Conservation (phyloP, 1,284 basidiomycete species). For the Apiotrichum mycotoxinovorans region DNA sequence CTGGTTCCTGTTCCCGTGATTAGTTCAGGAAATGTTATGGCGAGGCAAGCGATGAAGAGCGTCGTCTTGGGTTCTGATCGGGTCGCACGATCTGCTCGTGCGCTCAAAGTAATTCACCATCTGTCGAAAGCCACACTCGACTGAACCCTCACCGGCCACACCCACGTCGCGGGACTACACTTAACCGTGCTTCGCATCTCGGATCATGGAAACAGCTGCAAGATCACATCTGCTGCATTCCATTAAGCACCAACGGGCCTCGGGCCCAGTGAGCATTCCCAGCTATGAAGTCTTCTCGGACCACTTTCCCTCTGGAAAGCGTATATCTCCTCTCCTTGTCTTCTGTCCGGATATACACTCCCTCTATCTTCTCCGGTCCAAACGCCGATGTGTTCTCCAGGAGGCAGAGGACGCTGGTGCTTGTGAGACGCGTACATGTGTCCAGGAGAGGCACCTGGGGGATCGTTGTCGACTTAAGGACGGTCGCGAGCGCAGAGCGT, state of each 20-base stretch:
- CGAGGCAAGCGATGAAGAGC: too few species aligned
- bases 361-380: slow-evolving; percentile 58
- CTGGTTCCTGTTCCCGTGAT: too few species aligned
- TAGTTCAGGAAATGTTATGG: too few species aligned
- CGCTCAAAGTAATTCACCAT: too few species aligned
- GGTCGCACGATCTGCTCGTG: too few species aligned
- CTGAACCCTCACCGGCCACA: too few species aligned
- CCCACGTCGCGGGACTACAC: too few species aligned
- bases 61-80: too few species aligned
- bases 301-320: slow-evolving; percentile 57
- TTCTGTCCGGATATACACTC: slow-evolving; percentile 61
- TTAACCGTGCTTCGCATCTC: too few species aligned
- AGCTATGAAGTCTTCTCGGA: slow-evolving; percentile 61
- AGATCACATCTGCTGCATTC: slow-evolving; percentile 4
- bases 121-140: too few species aligned
- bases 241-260: slow-evolving; percentile 54
- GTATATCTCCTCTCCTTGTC: slow-evolving; percentile 45
- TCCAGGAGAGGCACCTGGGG: slow-evolving; percentile 53
- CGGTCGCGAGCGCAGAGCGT: slow-evolving; percentile 27
- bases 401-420: slow-evolving; percentile 53
- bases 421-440: slow-evolving; percentile 48
- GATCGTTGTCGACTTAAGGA: slow-evolving; percentile 52
- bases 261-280: slow-evolving; percentile 64
- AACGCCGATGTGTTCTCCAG: slow-evolving; percentile 54
- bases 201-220: background rate